Percentiles rank a stretch among this genome's conserved stretches.
These are phyloP conservation scores for Hyaloscypha finlandica DNA, from an alignment of 495 filamentous ascomycete species.

Conservation along the genomic window DNA sequence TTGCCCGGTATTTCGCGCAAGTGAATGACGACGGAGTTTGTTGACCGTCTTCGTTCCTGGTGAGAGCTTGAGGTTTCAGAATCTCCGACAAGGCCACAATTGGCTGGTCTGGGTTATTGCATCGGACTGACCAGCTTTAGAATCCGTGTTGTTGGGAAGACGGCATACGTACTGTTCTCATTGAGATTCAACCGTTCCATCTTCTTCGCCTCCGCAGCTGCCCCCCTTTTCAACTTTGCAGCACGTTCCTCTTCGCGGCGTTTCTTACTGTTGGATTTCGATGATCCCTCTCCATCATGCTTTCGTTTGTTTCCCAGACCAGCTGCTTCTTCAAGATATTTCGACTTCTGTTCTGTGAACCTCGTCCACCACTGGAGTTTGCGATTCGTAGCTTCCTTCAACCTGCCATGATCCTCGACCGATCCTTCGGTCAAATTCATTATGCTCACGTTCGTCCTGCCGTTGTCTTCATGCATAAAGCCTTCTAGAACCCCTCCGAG, in stretches of 20 bases:
- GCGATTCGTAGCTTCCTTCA: constrained; percentile 60
- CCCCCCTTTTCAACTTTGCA: constrained; percentile 33
- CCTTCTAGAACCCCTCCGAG: constrained; percentile 67
- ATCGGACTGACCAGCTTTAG: constrained; percentile 40
- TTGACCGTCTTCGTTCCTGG: constrained; percentile 40
- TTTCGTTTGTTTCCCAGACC: constrained; percentile 22
- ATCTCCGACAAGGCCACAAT: constrained; percentile 51
- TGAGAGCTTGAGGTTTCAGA: constrained; percentile 41
- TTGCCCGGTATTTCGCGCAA: constrained; percentile 67
- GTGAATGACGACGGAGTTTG: constrained; percentile 64
- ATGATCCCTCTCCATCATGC: constrained; percentile 33
- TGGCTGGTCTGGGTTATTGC: constrained; percentile 43
- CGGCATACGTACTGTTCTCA: constrained; percentile 34
- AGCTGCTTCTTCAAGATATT: constrained; percentile 6
- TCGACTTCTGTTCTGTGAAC: constrained; percentile 44
- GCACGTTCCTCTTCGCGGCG: constrained; percentile 31
- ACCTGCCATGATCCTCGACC: neutral
- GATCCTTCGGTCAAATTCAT: neutral
- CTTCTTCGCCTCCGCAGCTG: constrained; percentile 37
- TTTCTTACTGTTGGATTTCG: constrained; percentile 33
- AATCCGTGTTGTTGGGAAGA: neutral
- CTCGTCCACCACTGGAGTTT: constrained; percentile 62
- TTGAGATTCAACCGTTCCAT: constrained; percentile 30
- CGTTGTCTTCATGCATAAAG: constrained; percentile 63
- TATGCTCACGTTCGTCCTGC: constrained; percentile 40